phyloP scores from a whole-genome alignment of 495 filamentous ascomycete genomes.

The Xylaria curta region DNA sequence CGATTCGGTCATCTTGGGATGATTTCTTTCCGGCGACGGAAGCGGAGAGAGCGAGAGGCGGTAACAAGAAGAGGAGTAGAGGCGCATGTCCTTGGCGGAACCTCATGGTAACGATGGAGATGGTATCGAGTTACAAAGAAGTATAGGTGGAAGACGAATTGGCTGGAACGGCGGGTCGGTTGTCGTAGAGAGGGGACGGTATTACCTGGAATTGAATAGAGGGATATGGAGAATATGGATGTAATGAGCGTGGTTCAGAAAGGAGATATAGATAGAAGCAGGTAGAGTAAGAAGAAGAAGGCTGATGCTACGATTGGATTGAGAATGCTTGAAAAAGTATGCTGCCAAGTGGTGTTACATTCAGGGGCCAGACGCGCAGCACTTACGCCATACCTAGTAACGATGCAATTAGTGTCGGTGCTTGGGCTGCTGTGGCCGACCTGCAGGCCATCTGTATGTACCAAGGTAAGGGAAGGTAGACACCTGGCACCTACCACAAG shows the following conservation, averaged over 20 bases:
- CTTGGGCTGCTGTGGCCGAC: background rate
- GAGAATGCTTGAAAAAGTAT: conserved; percentile 2
- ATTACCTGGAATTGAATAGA: background rate
- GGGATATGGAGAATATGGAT: background rate
- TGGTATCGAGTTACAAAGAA: background rate
- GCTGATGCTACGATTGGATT: conserved; percentile 7
- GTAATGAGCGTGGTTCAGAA: conserved; percentile 10
- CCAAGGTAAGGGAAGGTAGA: background rate
- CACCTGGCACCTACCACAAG: background rate
- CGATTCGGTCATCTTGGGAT: conserved; percentile 26
- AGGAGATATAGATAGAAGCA: background rate
- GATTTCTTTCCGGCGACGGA: conserved; percentile 37
- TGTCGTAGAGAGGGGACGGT: background rate
- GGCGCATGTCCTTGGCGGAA: conserved; percentile 47
- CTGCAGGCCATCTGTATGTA: background rate
- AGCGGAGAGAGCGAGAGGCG: conserved; percentile 48
- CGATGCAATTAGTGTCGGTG: conserved; percentile 11
- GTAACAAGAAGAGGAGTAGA: conserved; percentile 53
- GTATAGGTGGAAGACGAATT: background rate
- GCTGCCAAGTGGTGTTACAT: conserved; percentile 13
- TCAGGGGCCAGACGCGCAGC: conserved; percentile 7
- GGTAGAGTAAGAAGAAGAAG: background rate
- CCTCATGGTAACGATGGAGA: conserved; percentile 44
- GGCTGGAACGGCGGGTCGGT: background rate
- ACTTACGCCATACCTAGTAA: background rate